Evolutionary conservation across 371 early-diverging fungal species (phyloP).

Genomic region (Circinella minor): DNA sequence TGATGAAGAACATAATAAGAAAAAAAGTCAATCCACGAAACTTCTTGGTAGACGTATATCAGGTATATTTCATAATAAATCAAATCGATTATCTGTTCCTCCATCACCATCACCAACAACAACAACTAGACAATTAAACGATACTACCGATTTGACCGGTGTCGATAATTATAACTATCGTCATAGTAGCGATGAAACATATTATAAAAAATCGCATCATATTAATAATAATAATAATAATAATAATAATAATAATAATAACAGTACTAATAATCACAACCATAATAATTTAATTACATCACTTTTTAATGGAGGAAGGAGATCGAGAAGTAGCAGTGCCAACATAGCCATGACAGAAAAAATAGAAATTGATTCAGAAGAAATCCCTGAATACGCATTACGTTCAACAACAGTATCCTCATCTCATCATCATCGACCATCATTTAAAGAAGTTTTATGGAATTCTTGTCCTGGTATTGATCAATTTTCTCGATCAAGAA

Average conservation of each 20-base stretch:
- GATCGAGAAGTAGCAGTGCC: not conserved
- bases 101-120: too few species aligned
- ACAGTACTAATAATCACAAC: not conserved
- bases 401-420: not conserved
- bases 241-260: not conserved
- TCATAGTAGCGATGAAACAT: not conserved
- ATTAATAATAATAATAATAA: not conserved
- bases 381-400: conserved; percentile 1
- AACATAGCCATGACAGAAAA: conserved; percentile 3
- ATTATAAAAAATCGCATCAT: too few species aligned
- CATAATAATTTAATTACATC: not conserved
- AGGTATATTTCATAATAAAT: too few species aligned
- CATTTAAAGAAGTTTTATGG: conserved; percentile 5
- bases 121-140: too few species aligned
- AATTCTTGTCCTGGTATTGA: not conserved
- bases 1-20: too few species aligned
- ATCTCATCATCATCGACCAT: not conserved
- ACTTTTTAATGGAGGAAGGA: not conserved
- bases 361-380: conserved; percentile 2
- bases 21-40: too few species aligned
- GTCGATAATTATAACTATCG: not conserved
- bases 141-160: not conserved
- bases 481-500: conserved; percentile 7
- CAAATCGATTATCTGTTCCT: too few species aligned
- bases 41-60: too few species aligned